Percentiles rank a stretch among this genome's conserved stretches.
Conservation (phyloP, 768 basidiomycete species). For the Paxillus rubicundulus region DNA sequence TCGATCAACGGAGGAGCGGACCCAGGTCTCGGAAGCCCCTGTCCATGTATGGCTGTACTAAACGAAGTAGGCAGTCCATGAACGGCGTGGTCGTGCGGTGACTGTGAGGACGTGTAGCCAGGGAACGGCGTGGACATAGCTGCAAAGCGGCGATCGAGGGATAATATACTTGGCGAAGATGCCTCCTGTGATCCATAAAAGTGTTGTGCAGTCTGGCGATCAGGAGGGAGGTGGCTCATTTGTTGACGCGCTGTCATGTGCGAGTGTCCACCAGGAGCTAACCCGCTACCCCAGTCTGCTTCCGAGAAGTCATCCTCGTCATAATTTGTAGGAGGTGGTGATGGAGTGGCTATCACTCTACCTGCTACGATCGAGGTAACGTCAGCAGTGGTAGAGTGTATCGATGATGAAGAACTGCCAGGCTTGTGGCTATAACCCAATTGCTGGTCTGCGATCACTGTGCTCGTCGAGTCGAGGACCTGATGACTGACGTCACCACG, state of each 20-base stretch:
- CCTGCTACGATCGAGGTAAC: conserved; percentile 10
- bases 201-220: conserved; percentile 20
- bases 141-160: conserved; percentile 25
- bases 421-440: conserved; percentile 6
- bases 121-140: conserved; percentile 27
- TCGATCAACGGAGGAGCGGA: conserved; percentile 30
- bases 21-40: conserved; percentile 26
- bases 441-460: conserved; percentile 11
- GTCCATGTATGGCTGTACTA: conserved; percentile 21
- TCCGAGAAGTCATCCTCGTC: conserved; percentile 20
- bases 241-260: conserved; percentile 11
- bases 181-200: conserved; percentile 15
- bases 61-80: conserved; percentile 23
- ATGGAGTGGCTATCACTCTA: conserved; percentile 17
- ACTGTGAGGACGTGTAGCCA: conserved; percentile 31
- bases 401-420: conserved; percentile 9
- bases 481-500: conserved; percentile 23
- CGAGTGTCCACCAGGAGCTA: conserved; percentile 14
- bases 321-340: conserved; percentile 22
- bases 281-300: conserved; percentile 14
- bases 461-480: conserved; percentile 14
- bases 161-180: conserved; percentile 15
- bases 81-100: conserved; percentile 27
- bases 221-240: conserved; percentile 9
- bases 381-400: conserved; percentile 15